Percentiles rank a stretch among this genome's conserved stretches.
Evolutionary conservation across 768 basidiomycete genomes (phyloP).

Genomic region (Mycena amicta): DNA sequence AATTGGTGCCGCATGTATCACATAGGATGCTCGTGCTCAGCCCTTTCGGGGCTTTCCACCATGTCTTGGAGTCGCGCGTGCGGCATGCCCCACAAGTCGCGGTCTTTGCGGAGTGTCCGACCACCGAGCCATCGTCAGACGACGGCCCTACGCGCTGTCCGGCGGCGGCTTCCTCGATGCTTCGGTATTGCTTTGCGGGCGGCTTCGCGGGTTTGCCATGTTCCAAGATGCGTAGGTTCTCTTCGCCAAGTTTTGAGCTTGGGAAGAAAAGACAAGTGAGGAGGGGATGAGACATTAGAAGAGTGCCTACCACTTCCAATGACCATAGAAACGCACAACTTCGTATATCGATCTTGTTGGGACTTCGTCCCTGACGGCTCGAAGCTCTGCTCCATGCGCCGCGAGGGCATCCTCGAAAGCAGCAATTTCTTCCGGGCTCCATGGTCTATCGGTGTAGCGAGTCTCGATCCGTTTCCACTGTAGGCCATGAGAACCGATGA

Average conservation of each 20-base stretch:
- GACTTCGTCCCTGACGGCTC: conserved; percentile 75
- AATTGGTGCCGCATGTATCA: conserved; percentile 82
- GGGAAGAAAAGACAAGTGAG: background rate
- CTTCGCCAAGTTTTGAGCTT: conserved; percentile 71
- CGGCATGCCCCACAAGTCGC: conserved; percentile 83
- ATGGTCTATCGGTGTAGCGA: conserved; percentile 68
- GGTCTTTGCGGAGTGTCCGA: conserved; percentile 55
- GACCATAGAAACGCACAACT: conserved; percentile 81
- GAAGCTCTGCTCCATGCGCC: conserved; percentile 78
- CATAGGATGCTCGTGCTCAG: conserved; percentile 79
- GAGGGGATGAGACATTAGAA: conserved; percentile 1
- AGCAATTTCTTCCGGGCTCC: conserved; percentile 67
- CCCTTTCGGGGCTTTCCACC: conserved; percentile 94
- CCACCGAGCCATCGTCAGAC: conserved; percentile 81
- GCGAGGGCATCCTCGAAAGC: conserved; percentile 78
- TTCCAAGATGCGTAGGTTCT: conserved; percentile 54
- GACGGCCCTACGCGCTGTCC: conserved; percentile 52
- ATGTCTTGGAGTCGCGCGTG: conserved; percentile 73
- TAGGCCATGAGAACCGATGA: background rate
- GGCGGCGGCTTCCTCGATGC: conserved; percentile 40
- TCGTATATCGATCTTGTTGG: conserved; percentile 70
- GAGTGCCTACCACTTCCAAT: conserved; percentile 76
- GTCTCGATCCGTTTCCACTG: conserved; percentile 78
- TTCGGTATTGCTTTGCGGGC: conserved; percentile 38
- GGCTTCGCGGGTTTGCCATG: conserved; percentile 40